These are phyloP conservation scores for Pichia inconspicua DNA, from an alignment of 1,139 yeast genomes.

Conservation along the genomic window DNA sequence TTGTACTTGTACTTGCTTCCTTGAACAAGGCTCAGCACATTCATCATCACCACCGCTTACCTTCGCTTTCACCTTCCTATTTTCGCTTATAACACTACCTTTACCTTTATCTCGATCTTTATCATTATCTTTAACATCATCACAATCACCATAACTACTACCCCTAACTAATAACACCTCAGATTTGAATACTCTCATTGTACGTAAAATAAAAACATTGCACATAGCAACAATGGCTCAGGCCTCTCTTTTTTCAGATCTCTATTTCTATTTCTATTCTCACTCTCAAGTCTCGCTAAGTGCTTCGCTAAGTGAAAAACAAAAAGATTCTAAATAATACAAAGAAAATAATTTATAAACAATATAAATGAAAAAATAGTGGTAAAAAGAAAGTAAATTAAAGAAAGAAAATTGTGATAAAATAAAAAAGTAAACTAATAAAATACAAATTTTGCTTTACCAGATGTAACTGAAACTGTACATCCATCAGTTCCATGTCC, in stretches of 20 bases:
- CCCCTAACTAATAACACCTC: neutral
- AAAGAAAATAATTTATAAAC: neutral
- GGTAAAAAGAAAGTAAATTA: neutral
- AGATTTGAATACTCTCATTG: neutral
- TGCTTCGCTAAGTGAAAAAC: neutral
- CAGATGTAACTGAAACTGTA: constrained; percentile 62
- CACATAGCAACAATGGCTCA: no score
- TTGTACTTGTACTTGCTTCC: no score
- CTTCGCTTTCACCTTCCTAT: no score
- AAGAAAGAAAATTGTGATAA: neutral
- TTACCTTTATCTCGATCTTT: neutral
- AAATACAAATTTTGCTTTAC: constrained; percentile 62
- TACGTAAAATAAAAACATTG: no score
- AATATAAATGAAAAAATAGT: neutral
- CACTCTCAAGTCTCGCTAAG: no score
- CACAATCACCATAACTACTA: neutral
- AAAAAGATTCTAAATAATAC: neutral
- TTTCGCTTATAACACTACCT: neutral
- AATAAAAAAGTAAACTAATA: constrained; percentile 26
- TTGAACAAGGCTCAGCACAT: no score
- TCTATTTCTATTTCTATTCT: no score
- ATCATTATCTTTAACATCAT: neutral
- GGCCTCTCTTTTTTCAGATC: no score
- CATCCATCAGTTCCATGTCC: constrained; percentile 68
- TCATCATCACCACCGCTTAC: no score